Base-by-base conservation (phyloP, 2,329 filamentous ascomycete species). In the Lachnellula suecica region DNA sequence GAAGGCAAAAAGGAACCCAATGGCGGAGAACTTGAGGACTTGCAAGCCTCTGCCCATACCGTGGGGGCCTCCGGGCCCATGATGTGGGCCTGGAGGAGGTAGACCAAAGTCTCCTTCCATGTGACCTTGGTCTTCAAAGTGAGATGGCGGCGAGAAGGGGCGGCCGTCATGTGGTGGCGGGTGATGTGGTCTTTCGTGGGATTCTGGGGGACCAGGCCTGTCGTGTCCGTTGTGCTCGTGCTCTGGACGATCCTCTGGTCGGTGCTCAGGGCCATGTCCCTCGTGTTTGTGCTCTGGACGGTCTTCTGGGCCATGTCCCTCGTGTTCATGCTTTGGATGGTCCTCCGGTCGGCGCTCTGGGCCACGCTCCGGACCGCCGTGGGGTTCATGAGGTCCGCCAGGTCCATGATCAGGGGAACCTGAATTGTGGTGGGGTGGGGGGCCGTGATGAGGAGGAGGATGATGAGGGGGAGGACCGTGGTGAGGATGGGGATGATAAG, bases 1-100 rank as follows among this genome's bases (percentile, higher is more conserved):
- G 42, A 65, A 56, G 1, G 60, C 53, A 34, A 59, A 44, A 47
- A 66, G 54, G 38, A 65, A 63, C 3, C 59, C 62, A 15, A 63
- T 59, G 4, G 53, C 10, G 9, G 43, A 44, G 47, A 61, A 59
- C 34, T 61, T 64, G 8, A 60, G 20, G 19, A 63, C 42, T 31
- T 57, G 51, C 10, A 63, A 35, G 17, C 41, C 50, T 41, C 27
- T 52, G 23, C 44, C 44, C 11, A 49, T 24, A 22, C 46, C 42
- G 29, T 52, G 44, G 22, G 15, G 50, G 1, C 34, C 47, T 10
- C 49, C 23, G 20, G 22, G n/a, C 19, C 38, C 10, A 5, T 13
- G 8, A 22, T 11, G 38, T 3, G 34, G 2, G 34, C 11, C 17
- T 27, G 40, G 40, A 20, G 40, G 40, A 11, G 20, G 20, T 2